phyloP scores from a whole-genome alignment of 768 basidiomycete genomes.

The Thelephora aurantiotincta region DNA sequence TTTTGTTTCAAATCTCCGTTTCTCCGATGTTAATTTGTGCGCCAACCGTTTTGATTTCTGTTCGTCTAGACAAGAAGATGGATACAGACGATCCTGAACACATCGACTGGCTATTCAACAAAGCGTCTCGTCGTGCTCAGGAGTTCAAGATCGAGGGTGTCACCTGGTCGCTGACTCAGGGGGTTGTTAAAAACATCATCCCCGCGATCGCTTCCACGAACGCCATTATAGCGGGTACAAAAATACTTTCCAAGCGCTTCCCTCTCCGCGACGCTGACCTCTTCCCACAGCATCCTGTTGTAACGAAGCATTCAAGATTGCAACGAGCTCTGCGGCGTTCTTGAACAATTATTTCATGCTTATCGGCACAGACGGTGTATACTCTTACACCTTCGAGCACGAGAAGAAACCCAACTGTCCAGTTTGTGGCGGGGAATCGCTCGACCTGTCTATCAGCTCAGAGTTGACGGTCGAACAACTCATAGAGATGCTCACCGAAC shows the following conservation, averaged over 20 bases:
- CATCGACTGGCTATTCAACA: slow-evolving; percentile 82
- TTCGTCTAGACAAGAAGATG: slow-evolving; percentile 69
- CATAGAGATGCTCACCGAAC: slow-evolving; percentile 78
- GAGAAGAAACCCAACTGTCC: slow-evolving; percentile 90
- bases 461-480: slow-evolving; percentile 76
- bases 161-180: slow-evolving; percentile 94
- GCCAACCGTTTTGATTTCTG: not conserved
- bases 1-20: slow-evolving; percentile 7
- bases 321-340: slow-evolving; percentile 86
- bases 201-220: slow-evolving; percentile 98
- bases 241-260: not conserved
- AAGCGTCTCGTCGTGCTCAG: slow-evolving; percentile 70
- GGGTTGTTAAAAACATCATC: slow-evolving; percentile 99
- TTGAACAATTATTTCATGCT: slow-evolving; percentile 98
- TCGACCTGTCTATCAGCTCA: slow-evolving; percentile 55
- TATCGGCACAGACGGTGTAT: slow-evolving; percentile 91
- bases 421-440: slow-evolving; percentile 86
- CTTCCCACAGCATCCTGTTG: slow-evolving; percentile 74
- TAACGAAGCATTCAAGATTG: slow-evolving; percentile 98
- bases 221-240: slow-evolving; percentile 86
- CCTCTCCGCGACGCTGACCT: not conserved
- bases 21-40: not conserved
- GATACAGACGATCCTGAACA: slow-evolving; percentile 97
- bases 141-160: slow-evolving; percentile 98
- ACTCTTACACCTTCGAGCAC: slow-evolving; percentile 95